Conservation (phyloP, 179 eudicot species). For the Silene noctiflora region DNA sequence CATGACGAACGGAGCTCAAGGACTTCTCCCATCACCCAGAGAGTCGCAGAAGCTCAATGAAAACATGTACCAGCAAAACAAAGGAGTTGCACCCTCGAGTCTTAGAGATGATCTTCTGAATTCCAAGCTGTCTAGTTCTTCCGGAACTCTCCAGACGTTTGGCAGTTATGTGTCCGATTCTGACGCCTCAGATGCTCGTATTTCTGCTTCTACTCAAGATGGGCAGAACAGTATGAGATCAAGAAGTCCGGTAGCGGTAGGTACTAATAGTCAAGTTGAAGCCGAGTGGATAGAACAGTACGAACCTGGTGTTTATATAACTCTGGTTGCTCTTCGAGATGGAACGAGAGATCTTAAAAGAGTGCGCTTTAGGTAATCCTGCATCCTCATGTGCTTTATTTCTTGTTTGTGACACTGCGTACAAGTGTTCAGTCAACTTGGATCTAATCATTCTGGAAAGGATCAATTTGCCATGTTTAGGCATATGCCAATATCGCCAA, state of each 20-base stretch:
- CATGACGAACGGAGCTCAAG: slow-evolving; percentile 34
- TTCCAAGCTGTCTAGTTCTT: slow-evolving; percentile 38
- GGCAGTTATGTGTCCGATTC: slow-evolving; percentile 47
- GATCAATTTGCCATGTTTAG: not conserved
- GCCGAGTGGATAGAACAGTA: slow-evolving; percentile 99
- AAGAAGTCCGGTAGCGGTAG: slow-evolving; percentile 34
- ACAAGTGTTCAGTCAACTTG: not conserved
- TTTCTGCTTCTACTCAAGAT: slow-evolving; percentile 43
- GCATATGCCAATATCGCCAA: not conserved
- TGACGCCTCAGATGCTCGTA: slow-evolving; percentile 41
- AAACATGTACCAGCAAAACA: slow-evolving; percentile 36
- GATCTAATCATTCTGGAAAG: not conserved
- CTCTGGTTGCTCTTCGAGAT: slow-evolving; percentile 84
- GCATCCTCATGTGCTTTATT: not conserved
- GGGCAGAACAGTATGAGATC: slow-evolving; percentile 48
- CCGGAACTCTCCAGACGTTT: slow-evolving; percentile 33
- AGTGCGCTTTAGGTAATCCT: slow-evolving; percentile 90
- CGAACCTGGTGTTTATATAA: slow-evolving; percentile 95
- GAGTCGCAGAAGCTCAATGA: slow-evolving; percentile 32
- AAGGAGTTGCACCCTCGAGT: slow-evolving; percentile 30
- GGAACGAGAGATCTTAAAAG: slow-evolving; percentile 97
- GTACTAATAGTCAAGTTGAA: slow-evolving; percentile 61
- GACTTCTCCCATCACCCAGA: slow-evolving; percentile 36
- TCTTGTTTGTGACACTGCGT: not conserved
- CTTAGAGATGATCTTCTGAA: slow-evolving; percentile 39